Evolutionary conservation across 2,329 filamentous ascomycete species (phyloP).

Genomic region (Ustulina deusta): DNA sequence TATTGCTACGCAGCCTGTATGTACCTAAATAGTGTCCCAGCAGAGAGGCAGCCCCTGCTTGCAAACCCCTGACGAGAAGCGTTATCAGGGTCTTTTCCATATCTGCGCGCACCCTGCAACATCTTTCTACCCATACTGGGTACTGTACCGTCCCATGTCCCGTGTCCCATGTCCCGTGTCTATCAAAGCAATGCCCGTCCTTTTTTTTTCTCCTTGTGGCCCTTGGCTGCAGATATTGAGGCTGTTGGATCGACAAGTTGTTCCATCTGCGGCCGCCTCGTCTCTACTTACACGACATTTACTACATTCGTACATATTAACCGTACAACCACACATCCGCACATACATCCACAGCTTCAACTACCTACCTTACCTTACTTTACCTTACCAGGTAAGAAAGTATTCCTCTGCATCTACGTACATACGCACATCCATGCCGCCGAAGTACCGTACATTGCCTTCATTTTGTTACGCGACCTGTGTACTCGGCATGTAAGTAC

Average conservation of each 20-base stretch:
- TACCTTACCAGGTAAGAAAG: neutral
- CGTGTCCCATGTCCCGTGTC: slow-evolving; percentile 14
- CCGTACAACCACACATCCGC: neutral
- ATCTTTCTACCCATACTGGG: neutral
- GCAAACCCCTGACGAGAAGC: slow-evolving; percentile 25
- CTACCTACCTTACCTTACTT: too few relatives aligned
- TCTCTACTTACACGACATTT: slow-evolving; percentile 10
- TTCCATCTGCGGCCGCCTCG: slow-evolving; percentile 33
- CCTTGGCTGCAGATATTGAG: slow-evolving; percentile 38
- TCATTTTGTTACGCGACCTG: neutral
- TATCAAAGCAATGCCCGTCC: slow-evolving; percentile 1
- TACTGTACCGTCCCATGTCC: slow-evolving; percentile 16
- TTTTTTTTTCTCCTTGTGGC: neutral
- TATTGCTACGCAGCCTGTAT: neutral
- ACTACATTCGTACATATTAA: neutral
- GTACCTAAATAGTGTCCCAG: slow-evolving; percentile 27
- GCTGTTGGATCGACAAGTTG: slow-evolving; percentile 37
- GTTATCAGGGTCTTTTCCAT: slow-evolving; percentile 35
- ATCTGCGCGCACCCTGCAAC: slow-evolving; percentile 27
- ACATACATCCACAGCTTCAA: neutral
- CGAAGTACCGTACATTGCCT: slow-evolving; percentile 27
- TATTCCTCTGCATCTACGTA: neutral
- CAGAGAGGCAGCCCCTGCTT: slow-evolving; percentile 37
- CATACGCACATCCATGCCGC: neutral
- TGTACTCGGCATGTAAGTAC: neutral